Conservation (phyloP, 2,329 filamentous ascomycete species). For the Verticillium dahliae region DNA sequence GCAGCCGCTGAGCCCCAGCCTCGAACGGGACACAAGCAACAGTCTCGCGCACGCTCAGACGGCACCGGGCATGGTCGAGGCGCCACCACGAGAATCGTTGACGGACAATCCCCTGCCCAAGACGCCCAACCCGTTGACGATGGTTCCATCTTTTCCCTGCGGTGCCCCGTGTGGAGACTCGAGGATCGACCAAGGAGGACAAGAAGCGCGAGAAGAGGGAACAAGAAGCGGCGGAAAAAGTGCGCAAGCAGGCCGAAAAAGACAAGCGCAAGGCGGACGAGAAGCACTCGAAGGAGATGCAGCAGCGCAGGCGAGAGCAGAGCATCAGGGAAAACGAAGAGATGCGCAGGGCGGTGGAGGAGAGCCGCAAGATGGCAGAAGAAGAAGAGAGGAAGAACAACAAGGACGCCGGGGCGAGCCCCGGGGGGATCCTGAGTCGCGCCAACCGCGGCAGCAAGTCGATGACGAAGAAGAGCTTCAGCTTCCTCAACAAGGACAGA, state of each 20-base stretch:
- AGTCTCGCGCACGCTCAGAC: slow-evolving; percentile 59
- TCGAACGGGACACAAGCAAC: slow-evolving; percentile 33
- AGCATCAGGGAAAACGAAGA: slow-evolving; percentile 54
- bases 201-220: slow-evolving; percentile 66
- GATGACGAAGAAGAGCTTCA: slow-evolving; percentile 69
- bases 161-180: slow-evolving; percentile 3
- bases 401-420: slow-evolving; percentile 30
- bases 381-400: slow-evolving; percentile 35
- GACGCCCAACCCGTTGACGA: neutral
- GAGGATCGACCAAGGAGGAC: slow-evolving; percentile 44
- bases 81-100: neutral
- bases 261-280: slow-evolving; percentile 36
- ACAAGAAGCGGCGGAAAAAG: slow-evolving; percentile 46
- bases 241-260: slow-evolving; percentile 37
- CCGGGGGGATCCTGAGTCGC: slow-evolving; percentile 49
- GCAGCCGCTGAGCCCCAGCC: slow-evolving; percentile 36
- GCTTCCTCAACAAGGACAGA: slow-evolving; percentile 54
- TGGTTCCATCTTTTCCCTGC: neutral
- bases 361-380: slow-evolving; percentile 56
- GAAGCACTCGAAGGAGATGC: slow-evolving; percentile 30
- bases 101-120: neutral
- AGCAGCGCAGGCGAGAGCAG: slow-evolving; percentile 25
- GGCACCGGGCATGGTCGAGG: slow-evolving; percentile 38
- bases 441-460: slow-evolving; percentile 71
- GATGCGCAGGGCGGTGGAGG: slow-evolving; percentile 55